A percentile compares a stretch with the other conserved stretches of the same genome.
Evolutionary conservation across 1,139 yeast species (phyloP).

Genomic region (Williopsis jadinii): DNA sequence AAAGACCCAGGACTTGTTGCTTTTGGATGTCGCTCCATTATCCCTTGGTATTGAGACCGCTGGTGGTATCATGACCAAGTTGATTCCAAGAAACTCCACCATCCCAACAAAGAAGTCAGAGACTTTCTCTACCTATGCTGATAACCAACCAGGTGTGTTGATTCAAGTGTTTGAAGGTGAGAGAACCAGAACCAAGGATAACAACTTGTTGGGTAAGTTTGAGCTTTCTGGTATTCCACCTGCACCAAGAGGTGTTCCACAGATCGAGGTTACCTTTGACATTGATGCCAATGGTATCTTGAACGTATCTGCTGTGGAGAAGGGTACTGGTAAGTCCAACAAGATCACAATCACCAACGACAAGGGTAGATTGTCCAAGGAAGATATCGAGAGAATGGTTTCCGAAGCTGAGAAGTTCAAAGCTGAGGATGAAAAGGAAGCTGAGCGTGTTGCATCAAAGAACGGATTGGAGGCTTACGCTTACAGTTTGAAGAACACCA

Average conservation of each 20-base stretch:
- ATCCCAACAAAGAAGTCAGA: conserved; percentile 96
- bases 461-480: conserved; percentile 85
- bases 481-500: conserved; percentile 68
- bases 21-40: conserved; percentile 89
- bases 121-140: conserved; percentile 94
- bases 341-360: conserved; percentile 82
- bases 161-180: conserved; percentile 98
- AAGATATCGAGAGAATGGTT: conserved; percentile 90
- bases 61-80: conserved; percentile 92
- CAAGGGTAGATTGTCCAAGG: conserved; percentile 91
- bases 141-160: conserved; percentile 94
- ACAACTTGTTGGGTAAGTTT: conserved; percentile 91
- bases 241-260: conserved; percentile 98
- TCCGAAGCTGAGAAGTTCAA: conserved; percentile 80
- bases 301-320: conserved; percentile 89
- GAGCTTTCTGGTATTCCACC: conserved; percentile 96
- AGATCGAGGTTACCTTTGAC: conserved; percentile 94
- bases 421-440: conserved; percentile 75
- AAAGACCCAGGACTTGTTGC: conserved; percentile 74
- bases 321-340: conserved; percentile 83
- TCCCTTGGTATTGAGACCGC: conserved; percentile 91
- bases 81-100: conserved; percentile 94
- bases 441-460: conserved; percentile 72
- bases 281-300: conserved; percentile 95
- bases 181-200: conserved; percentile 92